Percentiles rank a stretch among this genome's conserved stretches.
Evolutionary conservation across 225 moss, liverwort and hornwort genomes (phyloP).

Genomic region (Rhytidiadelphus loreus): DNA sequence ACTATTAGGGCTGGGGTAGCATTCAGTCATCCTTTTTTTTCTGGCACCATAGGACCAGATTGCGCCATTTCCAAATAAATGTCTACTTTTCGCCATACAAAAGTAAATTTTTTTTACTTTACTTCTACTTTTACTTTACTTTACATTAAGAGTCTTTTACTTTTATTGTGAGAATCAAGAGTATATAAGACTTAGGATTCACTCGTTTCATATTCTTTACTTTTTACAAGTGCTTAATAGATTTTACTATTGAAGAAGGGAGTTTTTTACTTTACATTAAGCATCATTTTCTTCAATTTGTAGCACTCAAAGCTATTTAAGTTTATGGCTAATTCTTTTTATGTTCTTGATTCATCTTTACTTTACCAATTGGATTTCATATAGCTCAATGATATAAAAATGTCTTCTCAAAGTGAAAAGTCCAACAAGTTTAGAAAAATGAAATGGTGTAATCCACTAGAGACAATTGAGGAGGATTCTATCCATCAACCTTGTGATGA

Average conservation of each 20-base stretch:
- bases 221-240: too few relatives aligned
- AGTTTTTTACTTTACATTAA: too few relatives aligned
- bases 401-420: not conserved
- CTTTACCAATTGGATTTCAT: not conserved
- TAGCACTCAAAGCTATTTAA: not conserved
- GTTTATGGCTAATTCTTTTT: too few relatives aligned
- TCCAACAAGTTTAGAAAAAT: too few relatives aligned
- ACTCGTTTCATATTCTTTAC: not conserved
- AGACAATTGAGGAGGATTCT: not conserved
- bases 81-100: too few relatives aligned
- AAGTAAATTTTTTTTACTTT: too few relatives aligned
- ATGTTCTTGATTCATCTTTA: too few relatives aligned
- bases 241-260: too few relatives aligned
- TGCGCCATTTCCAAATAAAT: too few relatives aligned
- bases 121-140: not conserved
- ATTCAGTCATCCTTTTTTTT: too few relatives aligned
- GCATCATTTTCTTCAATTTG: not conserved
- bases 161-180: not conserved
- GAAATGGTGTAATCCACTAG: not conserved
- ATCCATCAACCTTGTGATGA: not conserved
- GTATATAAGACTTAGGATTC: not conserved
- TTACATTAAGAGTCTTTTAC: not conserved
- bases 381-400: not conserved
- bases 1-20: too few relatives aligned
- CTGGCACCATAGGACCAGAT: too few relatives aligned